Base-by-base conservation (phyloP, 2,329 filamentous ascomycete genomes). In the Amauroascus niger region DNA sequence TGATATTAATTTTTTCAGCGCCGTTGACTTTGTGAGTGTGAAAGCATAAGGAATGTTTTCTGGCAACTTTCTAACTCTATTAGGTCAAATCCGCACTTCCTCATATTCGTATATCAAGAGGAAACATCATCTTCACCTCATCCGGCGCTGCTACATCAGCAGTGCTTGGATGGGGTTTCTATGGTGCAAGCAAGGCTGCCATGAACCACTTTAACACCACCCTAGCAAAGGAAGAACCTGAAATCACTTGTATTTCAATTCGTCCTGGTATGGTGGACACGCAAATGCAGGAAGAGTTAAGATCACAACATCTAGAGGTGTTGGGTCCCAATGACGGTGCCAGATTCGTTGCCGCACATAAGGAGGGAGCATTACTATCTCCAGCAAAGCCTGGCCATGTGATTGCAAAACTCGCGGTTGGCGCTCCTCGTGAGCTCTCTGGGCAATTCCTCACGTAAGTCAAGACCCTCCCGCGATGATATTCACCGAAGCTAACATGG, bases 1-100 rank as follows among this genome's bases (percentile, higher is more conserved):
- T 69, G 84, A 95, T 61, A 75, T 88, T 57, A 97, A 97, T 67
- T 82, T 97, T 61, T 89, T 96, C 67, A 91, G 88, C 60, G 82
- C 82, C 26, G 74, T 96, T 43, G 83, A 82, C 32, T 75, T 96
- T 69, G 87, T 94, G 73, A 64, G 80, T 67, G 18, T 32, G n/a
- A 7, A 37, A 28, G n/a, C n/a, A n/a, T n/a, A 35, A 41, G 20
- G 2, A 22, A 24, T 41, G 11, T 41, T 22, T 22, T 24, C 20
- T 41, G 6, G 28, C 13, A 33, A 26, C 2, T 44, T 28, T 52
- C 28, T 47, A 50, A 22, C 32, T 51, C 26, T 24, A 39, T 20
- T 57, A 90, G 87, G 77, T 84, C 55, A 81, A 87, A 71, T 81
- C 84, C 16, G 80, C 82, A 1, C 75, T 95, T 14, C 79, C 81